Evolutionary conservation across 1,139 yeast species (phyloP).

Genomic region (Candida buenavistaensis): DNA sequence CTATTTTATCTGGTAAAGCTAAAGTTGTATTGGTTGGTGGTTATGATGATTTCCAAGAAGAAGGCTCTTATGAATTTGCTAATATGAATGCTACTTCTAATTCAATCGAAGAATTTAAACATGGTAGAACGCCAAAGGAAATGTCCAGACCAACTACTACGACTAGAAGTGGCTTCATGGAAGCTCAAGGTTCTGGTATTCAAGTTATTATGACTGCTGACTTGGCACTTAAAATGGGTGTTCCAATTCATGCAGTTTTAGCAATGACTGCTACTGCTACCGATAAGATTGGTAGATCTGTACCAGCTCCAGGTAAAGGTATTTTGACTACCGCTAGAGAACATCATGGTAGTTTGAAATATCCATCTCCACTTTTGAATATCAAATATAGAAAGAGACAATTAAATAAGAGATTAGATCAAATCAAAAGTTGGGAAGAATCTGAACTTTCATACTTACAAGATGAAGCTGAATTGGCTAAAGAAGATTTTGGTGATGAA

Average conservation of each 20-base stretch:
- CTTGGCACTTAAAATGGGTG: slow-evolving; percentile 96
- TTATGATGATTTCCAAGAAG: slow-evolving; percentile 99
- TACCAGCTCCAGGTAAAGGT: slow-evolving; percentile 99
- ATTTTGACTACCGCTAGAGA: slow-evolving; percentile 97
- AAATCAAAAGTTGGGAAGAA: slow-evolving; percentile 84
- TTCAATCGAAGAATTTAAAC: slow-evolving; percentile 80
- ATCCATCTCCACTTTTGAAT: slow-evolving; percentile 79
- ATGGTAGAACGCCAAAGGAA: slow-evolving; percentile 97
- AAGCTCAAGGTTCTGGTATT: slow-evolving; percentile 99
- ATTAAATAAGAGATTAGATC: slow-evolving; percentile 73
- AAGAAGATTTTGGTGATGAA: slow-evolving; percentile 63
- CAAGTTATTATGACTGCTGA: slow-evolving; percentile 96
- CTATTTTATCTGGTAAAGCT: slow-evolving; percentile 89
- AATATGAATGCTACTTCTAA: slow-evolving; percentile 98
- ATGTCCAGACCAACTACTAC: slow-evolving; percentile 99
- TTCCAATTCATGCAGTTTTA: slow-evolving; percentile 93
- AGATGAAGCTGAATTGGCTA: slow-evolving; percentile 55
- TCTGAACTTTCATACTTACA: slow-evolving; percentile 61
- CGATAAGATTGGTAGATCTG: slow-evolving; percentile 97
- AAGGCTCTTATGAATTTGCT: slow-evolving; percentile 96
- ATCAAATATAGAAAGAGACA: slow-evolving; percentile 94
- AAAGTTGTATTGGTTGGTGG: slow-evolving; percentile 97
- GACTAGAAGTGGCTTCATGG: slow-evolving; percentile 97
- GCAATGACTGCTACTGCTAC: slow-evolving; percentile 96
- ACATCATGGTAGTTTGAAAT: slow-evolving; percentile 79